Percentiles rank a stretch among this genome's conserved stretches.
Evolutionary conservation across 805 yeast genomes (phyloP).

Genomic region (Tetrapisispora phaffii): DNA sequence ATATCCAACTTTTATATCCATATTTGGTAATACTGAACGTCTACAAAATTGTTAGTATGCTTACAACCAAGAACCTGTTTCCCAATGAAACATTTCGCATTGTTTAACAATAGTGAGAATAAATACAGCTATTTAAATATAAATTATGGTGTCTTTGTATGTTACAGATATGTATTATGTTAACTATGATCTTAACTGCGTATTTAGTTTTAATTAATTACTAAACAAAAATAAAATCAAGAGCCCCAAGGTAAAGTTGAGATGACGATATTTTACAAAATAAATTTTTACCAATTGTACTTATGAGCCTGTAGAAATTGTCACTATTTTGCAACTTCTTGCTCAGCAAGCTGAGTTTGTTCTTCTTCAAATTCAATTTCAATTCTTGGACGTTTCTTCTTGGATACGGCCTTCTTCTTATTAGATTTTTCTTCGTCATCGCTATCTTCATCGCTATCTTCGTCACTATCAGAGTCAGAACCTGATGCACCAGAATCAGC

Average conservation of each 20-base stretch:
- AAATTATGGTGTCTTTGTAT: too few species aligned
- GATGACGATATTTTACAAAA: slow-evolving; percentile 1
- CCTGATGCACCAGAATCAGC: slow-evolving; percentile 38
- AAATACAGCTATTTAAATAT: not conserved
- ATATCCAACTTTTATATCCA: too few species aligned
- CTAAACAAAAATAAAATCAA: not conserved
- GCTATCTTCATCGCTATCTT: slow-evolving; percentile 32
- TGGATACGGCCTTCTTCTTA: slow-evolving; percentile 29
- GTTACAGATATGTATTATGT: not conserved
- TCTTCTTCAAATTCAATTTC: slow-evolving; percentile 84
- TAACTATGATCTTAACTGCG: not conserved
- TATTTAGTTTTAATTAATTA: not conserved
- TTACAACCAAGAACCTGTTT: too few species aligned
- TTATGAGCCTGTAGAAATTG: not conserved
- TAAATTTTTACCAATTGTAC: not conserved
- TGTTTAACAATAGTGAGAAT: not conserved
- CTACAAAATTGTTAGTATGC: too few species aligned
- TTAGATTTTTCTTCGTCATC: slow-evolving; percentile 21
- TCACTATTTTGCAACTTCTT: slow-evolving; percentile 20
- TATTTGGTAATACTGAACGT: too few species aligned
- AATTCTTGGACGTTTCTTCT: slow-evolving; percentile 56
- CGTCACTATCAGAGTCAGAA: slow-evolving; percentile 27
- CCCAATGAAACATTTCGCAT: too few species aligned
- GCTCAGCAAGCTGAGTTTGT: slow-evolving; percentile 15
- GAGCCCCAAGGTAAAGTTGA: not conserved